Base-by-base conservation (phyloP, 2,329 filamentous ascomycete species). In the Sclerotinia glacialis region DNA sequence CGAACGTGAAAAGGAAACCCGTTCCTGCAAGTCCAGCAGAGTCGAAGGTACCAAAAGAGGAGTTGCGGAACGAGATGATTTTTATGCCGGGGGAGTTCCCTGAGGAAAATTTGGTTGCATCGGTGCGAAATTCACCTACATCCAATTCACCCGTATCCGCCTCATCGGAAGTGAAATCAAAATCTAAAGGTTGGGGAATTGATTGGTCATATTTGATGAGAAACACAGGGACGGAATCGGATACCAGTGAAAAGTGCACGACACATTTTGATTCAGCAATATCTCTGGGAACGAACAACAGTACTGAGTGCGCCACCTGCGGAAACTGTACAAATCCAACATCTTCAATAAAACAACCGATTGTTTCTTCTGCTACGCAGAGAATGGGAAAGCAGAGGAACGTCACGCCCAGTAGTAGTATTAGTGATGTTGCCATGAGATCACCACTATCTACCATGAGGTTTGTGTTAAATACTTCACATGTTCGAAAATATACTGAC, bases 391-490 rank as follows among this genome's bases (percentile, higher is more conserved):
- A 65, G 50, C 56, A 70, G 52, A 68, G 61, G 54, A 69, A 64
- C 1, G 69, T 72, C 7, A 74, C 72, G 11, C 73, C 72, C 6
- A 73, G 73, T 44, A 74, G 72, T 49, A 73, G 70, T 64, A 75
- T 74, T 47, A 73, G 69, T 50, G 70, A 74, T 53, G 52, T 70
- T 18, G 71, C 70, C 1, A 69, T 69, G 34, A 67, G 72, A 54
- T 73, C 72, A 23, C 72, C 73, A 31, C 52, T 74, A 14, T 71
- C 72, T 7, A 74, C 67, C 2, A 68, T 74, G 64, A 62, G 72
- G 73, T 74, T 66, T 28, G 69, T 62, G 3, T 49, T 37, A 5
- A 18, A 18, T 31, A 7, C 2, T 11, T 6, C n/a, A 9, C 5
- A 31, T 64, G 8, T 37, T 31, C 0, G 11, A 18, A 46, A 26